Conservation (phyloP, 1,284 basidiomycete species). For the Puccinia horiana region DNA sequence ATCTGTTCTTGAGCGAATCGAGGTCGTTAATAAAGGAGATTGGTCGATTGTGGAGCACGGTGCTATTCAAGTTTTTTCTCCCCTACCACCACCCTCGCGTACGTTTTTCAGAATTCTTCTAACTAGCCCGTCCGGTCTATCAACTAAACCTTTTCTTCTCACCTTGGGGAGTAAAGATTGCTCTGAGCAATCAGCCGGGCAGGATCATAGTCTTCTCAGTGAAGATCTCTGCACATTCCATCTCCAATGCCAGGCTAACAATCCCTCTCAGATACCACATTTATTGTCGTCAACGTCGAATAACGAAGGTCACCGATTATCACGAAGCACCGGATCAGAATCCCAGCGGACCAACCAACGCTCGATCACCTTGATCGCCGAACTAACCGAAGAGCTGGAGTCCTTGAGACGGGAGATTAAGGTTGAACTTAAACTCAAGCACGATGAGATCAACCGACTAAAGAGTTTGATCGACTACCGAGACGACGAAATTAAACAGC, state of each 20-base stretch:
- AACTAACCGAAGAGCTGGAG: slow-evolving; percentile 47
- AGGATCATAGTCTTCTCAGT: neutral
- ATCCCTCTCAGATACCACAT: neutral
- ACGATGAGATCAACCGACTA: slow-evolving; percentile 38
- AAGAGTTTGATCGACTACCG: slow-evolving; percentile 34
- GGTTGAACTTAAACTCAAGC: slow-evolving; percentile 32
- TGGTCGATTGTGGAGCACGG: slow-evolving; percentile 46
- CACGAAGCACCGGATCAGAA: slow-evolving; percentile 15
- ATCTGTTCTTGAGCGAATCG: slow-evolving; percentile 31
- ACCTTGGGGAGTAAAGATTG: neutral
- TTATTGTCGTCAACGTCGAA: neutral
- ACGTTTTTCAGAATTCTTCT: neutral
- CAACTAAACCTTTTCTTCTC: neutral
- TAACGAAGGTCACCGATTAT: neutral
- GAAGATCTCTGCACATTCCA: slow-evolving; percentile 26
- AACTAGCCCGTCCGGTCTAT: neutral
- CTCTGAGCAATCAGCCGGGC: slow-evolving; percentile 2
- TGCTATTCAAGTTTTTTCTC: slow-evolving; percentile 35
- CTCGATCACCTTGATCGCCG: slow-evolving; percentile 41
- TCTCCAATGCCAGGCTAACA: neutral
- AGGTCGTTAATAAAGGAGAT: slow-evolving; percentile 39
- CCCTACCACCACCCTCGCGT: slow-evolving; percentile 14
- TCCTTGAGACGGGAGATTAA: slow-evolving; percentile 41
- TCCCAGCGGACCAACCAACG: slow-evolving; percentile 35
- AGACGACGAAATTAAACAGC: slow-evolving; percentile 35